A percentile compares a stretch with the other conserved stretches of the same genome.
phyloP scores from a whole-genome alignment of 2,329 filamentous ascomycete species.

The Ophioceras dolichostomum region DNA sequence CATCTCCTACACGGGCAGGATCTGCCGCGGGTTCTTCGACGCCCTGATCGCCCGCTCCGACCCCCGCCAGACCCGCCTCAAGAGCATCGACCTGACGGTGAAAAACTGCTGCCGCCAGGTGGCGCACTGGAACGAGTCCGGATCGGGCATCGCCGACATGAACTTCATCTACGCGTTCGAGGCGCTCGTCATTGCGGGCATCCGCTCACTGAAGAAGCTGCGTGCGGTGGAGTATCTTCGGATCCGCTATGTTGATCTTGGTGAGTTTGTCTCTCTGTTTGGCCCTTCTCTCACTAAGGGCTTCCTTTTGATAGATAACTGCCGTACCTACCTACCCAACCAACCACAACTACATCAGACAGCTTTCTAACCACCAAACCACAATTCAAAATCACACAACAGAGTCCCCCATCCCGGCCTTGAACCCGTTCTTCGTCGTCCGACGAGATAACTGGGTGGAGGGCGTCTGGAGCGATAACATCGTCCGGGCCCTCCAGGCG shows the following conservation, averaged over 20 bases:
- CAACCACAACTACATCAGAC: too few species aligned
- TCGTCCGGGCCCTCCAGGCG: conserved; percentile 46
- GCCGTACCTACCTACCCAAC: too few species aligned
- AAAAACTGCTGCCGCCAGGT: conserved; percentile 59
- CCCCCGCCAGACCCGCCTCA: conserved; percentile 37
- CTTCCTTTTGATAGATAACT: too few species aligned
- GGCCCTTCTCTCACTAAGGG: too few species aligned
- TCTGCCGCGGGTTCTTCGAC: conserved; percentile 59
- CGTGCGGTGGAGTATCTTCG: conserved; percentile 50
- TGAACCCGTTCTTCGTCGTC: conserved; percentile 63
- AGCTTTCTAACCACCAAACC: conserved; percentile 6
- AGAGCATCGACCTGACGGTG: conserved; percentile 58
- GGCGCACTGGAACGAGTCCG: conserved; percentile 45
- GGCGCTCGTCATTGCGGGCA: conserved; percentile 50
- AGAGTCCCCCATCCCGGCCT: conserved; percentile 58
- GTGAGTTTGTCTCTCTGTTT: too few species aligned
- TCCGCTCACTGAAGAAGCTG: conserved; percentile 46
- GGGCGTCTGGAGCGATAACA: conserved; percentile 61
- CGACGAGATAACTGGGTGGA: conserved; percentile 42
- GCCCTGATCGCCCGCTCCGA: conserved; percentile 37
- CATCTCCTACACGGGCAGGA: conserved; percentile 58
- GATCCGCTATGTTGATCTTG: conserved; percentile 63
- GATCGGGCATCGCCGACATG: conserved; percentile 59
- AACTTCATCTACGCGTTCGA: conserved; percentile 63
- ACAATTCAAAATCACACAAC: too few species aligned